phyloP scores from a whole-genome alignment of 768 basidiomycete genomes.

The Suillus discolor region DNA sequence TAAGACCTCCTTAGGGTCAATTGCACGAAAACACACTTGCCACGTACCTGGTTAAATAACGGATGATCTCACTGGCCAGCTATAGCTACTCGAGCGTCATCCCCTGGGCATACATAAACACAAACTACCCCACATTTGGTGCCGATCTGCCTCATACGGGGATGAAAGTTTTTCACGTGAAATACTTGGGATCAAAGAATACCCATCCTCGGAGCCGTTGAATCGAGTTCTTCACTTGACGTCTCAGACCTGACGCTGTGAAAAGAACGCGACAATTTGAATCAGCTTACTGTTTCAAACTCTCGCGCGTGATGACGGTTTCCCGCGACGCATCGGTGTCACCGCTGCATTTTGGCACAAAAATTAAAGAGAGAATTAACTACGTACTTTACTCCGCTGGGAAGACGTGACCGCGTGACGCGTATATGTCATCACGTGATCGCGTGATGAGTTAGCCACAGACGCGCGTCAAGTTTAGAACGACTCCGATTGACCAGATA shows the following conservation, averaged over 20 bases:
- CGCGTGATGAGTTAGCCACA: not conserved
- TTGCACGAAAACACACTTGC: no score
- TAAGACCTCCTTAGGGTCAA: no score
- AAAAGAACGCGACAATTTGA: no score
- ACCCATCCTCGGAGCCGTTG: no score
- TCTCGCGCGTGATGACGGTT: not conserved
- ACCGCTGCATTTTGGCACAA: not conserved
- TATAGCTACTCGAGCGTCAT: no score
- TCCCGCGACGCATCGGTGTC: not conserved
- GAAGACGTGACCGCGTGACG: not conserved
- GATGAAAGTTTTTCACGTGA: not conserved
- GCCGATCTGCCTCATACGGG: not conserved
- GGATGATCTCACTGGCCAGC: no score
- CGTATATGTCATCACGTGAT: constrained; percentile 21
- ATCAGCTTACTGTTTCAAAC: no score
- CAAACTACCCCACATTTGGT: not conserved
- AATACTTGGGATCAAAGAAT: no score
- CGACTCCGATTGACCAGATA: not conserved
- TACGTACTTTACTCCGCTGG: no score
- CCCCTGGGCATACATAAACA: not conserved
- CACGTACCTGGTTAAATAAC: not conserved
- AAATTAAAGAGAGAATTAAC: no score
- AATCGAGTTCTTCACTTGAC: no score
- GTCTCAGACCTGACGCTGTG: no score
- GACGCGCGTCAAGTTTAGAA: not conserved